phyloP scores from a whole-genome alignment of 139 green algal species.

The Chlamydomonas sphaeroides region DNA sequence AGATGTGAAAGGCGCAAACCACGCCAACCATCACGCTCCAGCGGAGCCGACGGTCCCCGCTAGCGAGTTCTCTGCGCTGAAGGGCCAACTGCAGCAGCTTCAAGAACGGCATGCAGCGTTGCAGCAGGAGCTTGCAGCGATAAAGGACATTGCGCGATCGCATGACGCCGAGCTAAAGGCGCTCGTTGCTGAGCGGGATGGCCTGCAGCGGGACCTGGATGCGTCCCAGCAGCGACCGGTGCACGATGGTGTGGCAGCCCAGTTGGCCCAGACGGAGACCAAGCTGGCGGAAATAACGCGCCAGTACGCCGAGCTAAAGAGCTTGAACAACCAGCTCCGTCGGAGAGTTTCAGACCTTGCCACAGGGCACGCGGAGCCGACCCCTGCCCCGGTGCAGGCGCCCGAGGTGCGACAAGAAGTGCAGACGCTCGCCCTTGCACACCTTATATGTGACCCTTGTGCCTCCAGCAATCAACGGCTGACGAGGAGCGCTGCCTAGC shows the following conservation, averaged over 20 bases:
- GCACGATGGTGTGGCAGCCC: background rate
- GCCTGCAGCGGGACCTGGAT: background rate
- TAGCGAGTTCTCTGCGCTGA: constrained; percentile 7
- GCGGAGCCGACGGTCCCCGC: too few species aligned
- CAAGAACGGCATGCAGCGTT: constrained; percentile 23
- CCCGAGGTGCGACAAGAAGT: too few species aligned
- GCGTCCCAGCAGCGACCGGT: background rate
- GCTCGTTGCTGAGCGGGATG: constrained; percentile 10
- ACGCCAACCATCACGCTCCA: background rate
- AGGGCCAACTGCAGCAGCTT: constrained; percentile 25
- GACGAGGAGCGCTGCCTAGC: background rate
- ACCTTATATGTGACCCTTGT: too few species aligned
- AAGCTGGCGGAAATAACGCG: constrained; percentile 27
- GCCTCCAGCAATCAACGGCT: background rate
- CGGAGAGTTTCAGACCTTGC: constrained; percentile 32
- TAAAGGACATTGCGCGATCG: background rate
- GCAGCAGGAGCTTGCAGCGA: background rate
- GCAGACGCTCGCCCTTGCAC: too few species aligned
- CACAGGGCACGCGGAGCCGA: constrained; percentile 30
- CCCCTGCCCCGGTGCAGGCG: background rate
- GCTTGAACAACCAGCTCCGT: constrained; percentile 34
- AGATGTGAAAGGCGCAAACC: too few species aligned
- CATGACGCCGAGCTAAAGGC: background rate
- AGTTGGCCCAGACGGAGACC: constrained; percentile 14
- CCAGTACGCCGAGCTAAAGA: constrained; percentile 32